These are phyloP conservation scores for Albatrellus sp. DNA, from an alignment of 1,284 basidiomycete genomes.

Conservation along the genomic window DNA sequence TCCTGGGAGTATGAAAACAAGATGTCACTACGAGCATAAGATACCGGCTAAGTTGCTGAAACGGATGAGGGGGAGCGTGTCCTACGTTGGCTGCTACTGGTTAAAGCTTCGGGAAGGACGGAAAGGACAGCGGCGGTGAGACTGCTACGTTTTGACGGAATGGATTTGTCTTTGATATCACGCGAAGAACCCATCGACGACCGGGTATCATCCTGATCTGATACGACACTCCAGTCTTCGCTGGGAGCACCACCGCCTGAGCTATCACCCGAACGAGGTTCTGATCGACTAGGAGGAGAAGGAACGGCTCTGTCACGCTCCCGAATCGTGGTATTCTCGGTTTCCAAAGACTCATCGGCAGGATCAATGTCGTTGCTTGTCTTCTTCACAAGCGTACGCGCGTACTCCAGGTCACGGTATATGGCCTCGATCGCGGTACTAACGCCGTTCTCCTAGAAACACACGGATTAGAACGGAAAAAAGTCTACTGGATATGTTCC, in stretches of 20 bases:
- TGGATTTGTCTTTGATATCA: constrained; percentile 20
- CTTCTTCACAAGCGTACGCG: constrained; percentile 68
- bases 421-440: constrained; percentile 82
- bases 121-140: constrained; percentile 48
- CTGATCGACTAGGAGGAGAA: constrained; percentile 18
- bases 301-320: constrained; percentile 14
- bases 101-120: constrained; percentile 42
- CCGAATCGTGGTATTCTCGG: constrained; percentile 34
- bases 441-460: constrained; percentile 74
- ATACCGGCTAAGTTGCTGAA: constrained; percentile 4
- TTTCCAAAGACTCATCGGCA: constrained; percentile 25
- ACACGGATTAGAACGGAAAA: not conserved
- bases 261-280: constrained; percentile 38
- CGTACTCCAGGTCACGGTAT: constrained; percentile 87
- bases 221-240: constrained; percentile 77
- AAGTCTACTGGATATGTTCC: constrained; percentile 13
- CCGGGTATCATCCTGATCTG: constrained; percentile 53
- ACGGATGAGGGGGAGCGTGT: constrained; percentile 17
- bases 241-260: constrained; percentile 47
- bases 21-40: not conserved
- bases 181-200: constrained; percentile 7
- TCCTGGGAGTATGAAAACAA: not conserved
- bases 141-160: constrained; percentile 39
- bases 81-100: constrained; percentile 27
- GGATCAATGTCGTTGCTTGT: constrained; percentile 23